Evolutionary conservation across 305 asterid species (phyloP), one percentile per base, ranked within the genome.

Genomic region (Coffea humblotiana): DNA sequence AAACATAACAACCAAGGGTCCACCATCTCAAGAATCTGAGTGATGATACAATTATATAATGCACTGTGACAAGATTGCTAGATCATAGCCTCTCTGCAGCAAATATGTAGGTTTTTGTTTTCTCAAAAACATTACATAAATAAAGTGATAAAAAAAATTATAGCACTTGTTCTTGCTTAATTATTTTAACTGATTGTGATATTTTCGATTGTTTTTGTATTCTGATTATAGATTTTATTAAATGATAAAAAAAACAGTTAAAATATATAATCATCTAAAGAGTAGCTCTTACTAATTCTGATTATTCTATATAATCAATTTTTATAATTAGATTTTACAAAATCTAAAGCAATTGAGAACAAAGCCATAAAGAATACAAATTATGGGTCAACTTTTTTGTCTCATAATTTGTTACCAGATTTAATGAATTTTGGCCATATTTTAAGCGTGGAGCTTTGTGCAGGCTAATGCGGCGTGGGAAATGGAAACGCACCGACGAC

Each of bases 391-490:
- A 27, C 5, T 52, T 51, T 73, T 27, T 52, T 52, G 77, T 29
- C 77, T 48, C n/a, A 15, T 52, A 29, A 51, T 2, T 49, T 47
- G 2, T 43, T 27, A 10, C 12, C 45, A 49, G 6, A 72, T 69
- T 69, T 61, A 49, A 18, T 25, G 61, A 65, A 65, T 21, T 60
- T 49, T 51, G n/a, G 74, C 68, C 79, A 32, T 58, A 75, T 76
- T 76, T 76, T 47, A 70, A 45, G 80, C 79, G 37, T 7, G 71
- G 49, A 35, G 77, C 80, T 70, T 58, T 76, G 77, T 65, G 61
- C 4, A 29, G 75, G 74, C 35, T 8, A 63, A 75, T 69, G 51
- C 56, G 11, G 56, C 37, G 29, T 54, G 15, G 16, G 47, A 73
- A 73, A 49, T 73, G 48, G 13, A 23, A 19, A 71, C 80, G 25